A percentile compares a stretch with the other conserved stretches of the same genome.
These are phyloP conservation scores for Podospora pseudopauciseta DNA, from an alignment of 495 filamentous ascomycete genomes.

Conservation along the genomic window DNA sequence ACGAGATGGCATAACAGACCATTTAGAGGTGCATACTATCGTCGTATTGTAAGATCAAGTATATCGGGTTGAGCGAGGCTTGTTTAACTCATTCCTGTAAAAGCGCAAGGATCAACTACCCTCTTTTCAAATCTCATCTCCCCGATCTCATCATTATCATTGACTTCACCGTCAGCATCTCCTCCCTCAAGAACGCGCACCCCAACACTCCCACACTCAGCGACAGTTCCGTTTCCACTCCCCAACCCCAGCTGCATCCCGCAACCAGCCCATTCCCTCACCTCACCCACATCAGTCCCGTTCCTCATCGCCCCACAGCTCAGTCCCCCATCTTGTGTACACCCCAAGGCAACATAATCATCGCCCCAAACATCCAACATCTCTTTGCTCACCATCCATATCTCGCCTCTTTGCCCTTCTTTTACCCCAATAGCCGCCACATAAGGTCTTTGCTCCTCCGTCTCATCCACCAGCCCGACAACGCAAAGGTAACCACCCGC, in stretches of 20 bases:
- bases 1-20: no score
- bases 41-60: no score
- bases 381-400: not conserved
- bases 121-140: not conserved
- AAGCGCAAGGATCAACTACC: not conserved
- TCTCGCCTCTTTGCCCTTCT: not conserved
- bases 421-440: not conserved
- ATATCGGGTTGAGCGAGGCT: no score
- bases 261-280: not conserved
- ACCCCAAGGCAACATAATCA: not conserved
- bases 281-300: not conserved
- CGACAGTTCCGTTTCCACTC: not conserved
- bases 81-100: not conserved
- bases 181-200: not conserved
- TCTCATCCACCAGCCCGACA: not conserved
- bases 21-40: no score
- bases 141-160: not conserved
- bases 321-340: not conserved
- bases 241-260: constrained; percentile 3
- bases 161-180: not conserved
- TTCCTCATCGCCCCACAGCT: not conserved
- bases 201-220: not conserved
- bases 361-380: not conserved
- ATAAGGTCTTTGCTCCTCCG: not conserved
- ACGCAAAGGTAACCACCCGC: not conserved